Conservation (phyloP, 768 basidiomycete species). For the Macrolepiota fuliginosa region DNA sequence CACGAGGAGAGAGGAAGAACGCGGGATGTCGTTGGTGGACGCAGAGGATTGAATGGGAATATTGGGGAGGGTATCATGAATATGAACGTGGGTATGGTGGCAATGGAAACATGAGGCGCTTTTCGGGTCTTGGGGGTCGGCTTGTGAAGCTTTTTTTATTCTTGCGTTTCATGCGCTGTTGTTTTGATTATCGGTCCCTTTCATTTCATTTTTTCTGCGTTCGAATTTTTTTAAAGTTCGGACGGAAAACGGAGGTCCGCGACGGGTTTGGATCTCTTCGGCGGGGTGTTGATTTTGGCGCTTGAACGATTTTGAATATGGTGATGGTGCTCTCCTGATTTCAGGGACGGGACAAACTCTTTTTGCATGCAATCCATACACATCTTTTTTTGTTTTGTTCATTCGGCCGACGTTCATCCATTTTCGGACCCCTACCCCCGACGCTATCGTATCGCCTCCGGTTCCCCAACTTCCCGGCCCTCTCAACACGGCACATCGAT, state of each 20-base stretch:
- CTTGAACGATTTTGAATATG: neutral
- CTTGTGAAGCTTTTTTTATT: neutral
- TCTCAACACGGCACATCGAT: neutral
- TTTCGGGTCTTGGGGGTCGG: conserved; percentile 1
- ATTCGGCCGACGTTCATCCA: neutral
- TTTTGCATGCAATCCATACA: neutral
- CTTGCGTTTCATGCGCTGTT: no score
- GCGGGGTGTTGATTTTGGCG: neutral
- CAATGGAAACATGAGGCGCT: conserved; percentile 22
- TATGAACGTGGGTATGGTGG: conserved; percentile 16
- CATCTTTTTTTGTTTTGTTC: neutral
- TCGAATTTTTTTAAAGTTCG: neutral
- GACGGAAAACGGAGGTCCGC: neutral
- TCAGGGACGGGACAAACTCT: neutral
- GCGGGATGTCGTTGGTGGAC: conserved; percentile 17
- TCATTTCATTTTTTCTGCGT: neutral
- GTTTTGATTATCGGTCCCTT: no score
- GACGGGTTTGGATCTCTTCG: neutral
- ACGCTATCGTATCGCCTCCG: neutral
- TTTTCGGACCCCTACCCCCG: neutral
- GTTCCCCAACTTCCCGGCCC: neutral
- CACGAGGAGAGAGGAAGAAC: conserved; percentile 21
- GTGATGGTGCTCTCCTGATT: neutral
- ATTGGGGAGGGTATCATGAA: conserved; percentile 13
- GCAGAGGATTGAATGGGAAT: conserved; percentile 4